Conservation (phyloP, 371 early-diverging fungal genomes). For the Phascolomyces articulosus region DNA sequence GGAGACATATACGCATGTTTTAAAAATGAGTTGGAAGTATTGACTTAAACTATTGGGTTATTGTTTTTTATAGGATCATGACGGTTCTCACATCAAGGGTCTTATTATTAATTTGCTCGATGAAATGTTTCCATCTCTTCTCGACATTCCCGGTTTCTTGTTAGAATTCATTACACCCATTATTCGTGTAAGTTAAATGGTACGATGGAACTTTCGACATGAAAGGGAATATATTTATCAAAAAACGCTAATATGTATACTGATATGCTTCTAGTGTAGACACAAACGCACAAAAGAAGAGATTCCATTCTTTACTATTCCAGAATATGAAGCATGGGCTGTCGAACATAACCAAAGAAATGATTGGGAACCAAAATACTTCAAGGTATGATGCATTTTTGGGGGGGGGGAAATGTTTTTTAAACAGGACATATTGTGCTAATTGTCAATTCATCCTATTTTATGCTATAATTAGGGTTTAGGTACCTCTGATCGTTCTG, state of each 20-base stretch:
- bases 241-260: background rate
- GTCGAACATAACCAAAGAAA: slow-evolving; percentile 62
- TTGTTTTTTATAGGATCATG: slow-evolving; percentile 79
- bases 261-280: slow-evolving; percentile 28
- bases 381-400: slow-evolving; percentile 64
- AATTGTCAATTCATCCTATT: background rate
- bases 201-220: slow-evolving; percentile 6
- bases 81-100: slow-evolving; percentile 99
- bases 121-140: slow-evolving; percentile 95
- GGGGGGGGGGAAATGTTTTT: background rate
- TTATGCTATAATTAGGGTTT: slow-evolving; percentile 73
- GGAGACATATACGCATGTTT: too few relatives aligned
- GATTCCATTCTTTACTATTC: slow-evolving; percentile 93
- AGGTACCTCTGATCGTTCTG: slow-evolving; percentile 93
- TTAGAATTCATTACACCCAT: slow-evolving; percentile 99
- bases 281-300: slow-evolving; percentile 66
- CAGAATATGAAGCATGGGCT: slow-evolving; percentile 97
- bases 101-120: slow-evolving; percentile 99
- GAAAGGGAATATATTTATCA: background rate
- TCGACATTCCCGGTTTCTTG: slow-evolving; percentile 96
- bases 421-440: too few relatives aligned
- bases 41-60: background rate
- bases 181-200: slow-evolving; percentile 76
- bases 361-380: slow-evolving; percentile 95
- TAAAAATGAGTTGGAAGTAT: background rate